phyloP scores from a whole-genome alignment of 306 rosid species.

The Cucumis sativus region DNA sequence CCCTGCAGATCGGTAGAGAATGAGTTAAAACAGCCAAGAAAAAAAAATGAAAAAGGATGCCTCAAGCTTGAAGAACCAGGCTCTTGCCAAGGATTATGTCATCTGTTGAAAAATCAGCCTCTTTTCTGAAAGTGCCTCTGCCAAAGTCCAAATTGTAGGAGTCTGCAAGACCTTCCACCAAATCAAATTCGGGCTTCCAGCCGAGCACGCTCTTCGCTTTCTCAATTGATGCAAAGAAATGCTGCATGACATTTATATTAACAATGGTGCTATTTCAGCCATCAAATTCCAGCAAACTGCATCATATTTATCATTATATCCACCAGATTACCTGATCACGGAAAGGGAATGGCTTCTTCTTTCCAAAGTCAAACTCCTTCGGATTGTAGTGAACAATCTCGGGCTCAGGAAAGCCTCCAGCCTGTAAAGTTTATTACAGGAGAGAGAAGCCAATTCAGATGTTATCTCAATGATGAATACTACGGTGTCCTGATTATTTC shows the following conservation, averaged over 20 bases:
- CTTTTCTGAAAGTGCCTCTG: conserved; percentile 82
- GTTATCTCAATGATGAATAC: conserved; percentile 3
- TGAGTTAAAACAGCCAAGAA: neutral
- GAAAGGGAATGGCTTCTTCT: conserved; percentile 88
- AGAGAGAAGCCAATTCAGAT: neutral
- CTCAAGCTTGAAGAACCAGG: conserved; percentile 43
- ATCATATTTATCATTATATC: neutral
- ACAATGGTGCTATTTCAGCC: neutral
- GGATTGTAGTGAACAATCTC: conserved; percentile 89
- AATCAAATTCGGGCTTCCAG: conserved; percentile 52
- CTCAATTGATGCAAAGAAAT: conserved; percentile 85
- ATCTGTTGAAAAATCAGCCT: conserved; percentile 82
- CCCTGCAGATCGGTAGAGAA: neutral
- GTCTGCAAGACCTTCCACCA: conserved; percentile 83
- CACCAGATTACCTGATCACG: conserved; percentile 66
- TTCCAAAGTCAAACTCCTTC: conserved; percentile 81
- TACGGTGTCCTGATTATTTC: neutral
- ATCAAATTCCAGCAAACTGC: neutral
- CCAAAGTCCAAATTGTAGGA: conserved; percentile 88
- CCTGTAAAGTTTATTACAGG: conserved; percentile 28
- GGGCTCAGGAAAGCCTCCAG: conserved; percentile 92
- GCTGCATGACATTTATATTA: conserved; percentile 33
- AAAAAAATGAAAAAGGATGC: neutral
- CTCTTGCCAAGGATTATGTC: conserved; percentile 86
- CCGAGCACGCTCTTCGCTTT: conserved; percentile 84